These are phyloP conservation scores for Candolleomyces eurysporus DNA, from an alignment of 768 basidiomycete genomes.

Conservation along the genomic window DNA sequence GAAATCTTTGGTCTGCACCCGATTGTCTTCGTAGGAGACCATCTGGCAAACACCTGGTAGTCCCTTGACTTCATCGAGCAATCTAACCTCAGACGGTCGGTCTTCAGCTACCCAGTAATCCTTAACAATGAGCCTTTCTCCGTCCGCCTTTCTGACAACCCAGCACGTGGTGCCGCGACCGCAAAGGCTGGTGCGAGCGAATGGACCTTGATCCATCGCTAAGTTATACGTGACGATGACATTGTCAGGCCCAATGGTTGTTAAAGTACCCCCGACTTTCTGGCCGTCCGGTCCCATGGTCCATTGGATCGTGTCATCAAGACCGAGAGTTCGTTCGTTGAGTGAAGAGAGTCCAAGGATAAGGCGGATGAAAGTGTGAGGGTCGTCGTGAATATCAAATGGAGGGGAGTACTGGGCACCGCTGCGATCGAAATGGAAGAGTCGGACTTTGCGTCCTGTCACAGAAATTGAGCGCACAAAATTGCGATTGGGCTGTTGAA, in stretches of 20 bases:
- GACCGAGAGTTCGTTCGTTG: neutral
- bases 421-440: slow-evolving; percentile 4
- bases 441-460: neutral
- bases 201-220: neutral
- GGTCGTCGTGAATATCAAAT: slow-evolving; percentile 3
- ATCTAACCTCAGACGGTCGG: neutral
- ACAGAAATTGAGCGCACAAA: slow-evolving; percentile 4
- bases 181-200: neutral
- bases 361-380: neutral
- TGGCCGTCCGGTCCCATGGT: neutral
- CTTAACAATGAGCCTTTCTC: neutral
- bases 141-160: neutral
- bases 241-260: neutral
- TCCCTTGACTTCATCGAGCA: neutral
- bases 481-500: slow-evolving; percentile 3
- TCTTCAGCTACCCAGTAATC: neutral
- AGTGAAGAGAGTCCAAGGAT: neutral
- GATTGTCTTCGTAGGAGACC: neutral
- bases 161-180: slow-evolving; percentile 3
- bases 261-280: neutral
- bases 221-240: neutral
- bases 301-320: slow-evolving; percentile 2
- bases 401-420: neutral
- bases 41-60: neutral
- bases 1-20: neutral